Base-by-base conservation (phyloP, 495 filamentous ascomycete genomes). In the Penicillium soppii region DNA sequence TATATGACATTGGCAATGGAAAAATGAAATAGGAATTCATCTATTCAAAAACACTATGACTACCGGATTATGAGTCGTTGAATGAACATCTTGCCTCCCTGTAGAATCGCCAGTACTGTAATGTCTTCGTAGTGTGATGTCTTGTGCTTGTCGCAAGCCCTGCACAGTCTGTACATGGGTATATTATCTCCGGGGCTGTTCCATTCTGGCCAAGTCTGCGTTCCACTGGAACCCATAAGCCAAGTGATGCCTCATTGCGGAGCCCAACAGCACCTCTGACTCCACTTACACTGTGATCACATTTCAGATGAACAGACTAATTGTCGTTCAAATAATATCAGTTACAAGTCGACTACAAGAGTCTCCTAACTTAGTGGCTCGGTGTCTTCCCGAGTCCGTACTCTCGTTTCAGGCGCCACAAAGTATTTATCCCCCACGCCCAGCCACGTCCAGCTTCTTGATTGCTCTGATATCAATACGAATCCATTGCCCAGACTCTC, bases 21-120 rank as follows among this genome's bases (percentile, higher is more conserved):
- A 71, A 67, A 72, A 72, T 73, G 72, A 70, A 72, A 72, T 75
- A 75, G 68, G 66, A 70, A 69, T 71, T 74, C 65, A 72, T 66
- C 67, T 65, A 64, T 67, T 66, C 59, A 65, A 71, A 69, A 69
- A 66, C 65, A 71, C 67, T 56, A 71, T 71, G 71, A 69, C 66
- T 71, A 66, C 62, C 63, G 62, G 62, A 68, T 63, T 60, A 72
- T 52, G 68, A 68, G 57, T 67, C 57, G 19, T 52, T 44, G 26
- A 39, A 38, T 30, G 17, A 47, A 40, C 9, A 21, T 33, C 15
- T 16, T 47, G 25, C 13, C 40, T 46, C 52, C n/a, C 16, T 32
- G 37, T 49, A 49, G 47, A 23, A 26, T 19, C 30, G 46, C 23
- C 30, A 13, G 23, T 46, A 25, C 5, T 35, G 46, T 48, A 48